Evolutionary conservation across 192 early-diverging fungal genomes (phyloP).

Genomic region (Entomortierella beljakovae): DNA sequence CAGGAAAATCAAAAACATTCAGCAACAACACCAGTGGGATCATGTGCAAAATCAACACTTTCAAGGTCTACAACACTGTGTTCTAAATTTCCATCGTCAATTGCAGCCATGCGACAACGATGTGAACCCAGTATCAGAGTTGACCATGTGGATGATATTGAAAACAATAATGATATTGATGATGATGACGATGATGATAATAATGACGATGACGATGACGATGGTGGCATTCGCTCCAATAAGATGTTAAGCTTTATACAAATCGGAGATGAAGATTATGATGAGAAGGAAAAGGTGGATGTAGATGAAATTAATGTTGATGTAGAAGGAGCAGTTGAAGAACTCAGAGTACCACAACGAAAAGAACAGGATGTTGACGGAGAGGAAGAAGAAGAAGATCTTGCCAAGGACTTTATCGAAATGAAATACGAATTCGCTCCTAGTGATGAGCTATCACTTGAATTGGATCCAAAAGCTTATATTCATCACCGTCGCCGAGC

Average conservation of each 20-base stretch:
- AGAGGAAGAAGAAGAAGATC: background rate
- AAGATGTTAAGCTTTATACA: background rate
- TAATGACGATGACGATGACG: background rate
- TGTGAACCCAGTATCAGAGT: background rate
- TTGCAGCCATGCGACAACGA: background rate
- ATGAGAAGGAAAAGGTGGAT: background rate
- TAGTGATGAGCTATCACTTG: background rate
- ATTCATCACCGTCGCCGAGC: constrained; percentile 1
- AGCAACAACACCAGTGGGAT: no score
- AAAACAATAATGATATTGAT: background rate
- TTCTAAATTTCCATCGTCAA: background rate
- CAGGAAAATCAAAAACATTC: constrained; percentile 27
- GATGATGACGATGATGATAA: background rate
- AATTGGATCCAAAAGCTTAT: constrained; percentile 8
- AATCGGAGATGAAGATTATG: constrained; percentile 9
- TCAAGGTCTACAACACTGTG: background rate
- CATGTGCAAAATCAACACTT: background rate
- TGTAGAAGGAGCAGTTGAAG: no score
- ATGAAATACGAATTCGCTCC: background rate
- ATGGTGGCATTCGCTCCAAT: background rate
- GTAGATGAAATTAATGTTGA: background rate
- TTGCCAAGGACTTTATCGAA: background rate
- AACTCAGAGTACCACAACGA: no score
- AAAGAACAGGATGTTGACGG: background rate
- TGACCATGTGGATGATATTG: background rate